Evolutionary conservation across 2,329 filamentous ascomycete species (phyloP).

Genomic region (Alternaria dauci): DNA sequence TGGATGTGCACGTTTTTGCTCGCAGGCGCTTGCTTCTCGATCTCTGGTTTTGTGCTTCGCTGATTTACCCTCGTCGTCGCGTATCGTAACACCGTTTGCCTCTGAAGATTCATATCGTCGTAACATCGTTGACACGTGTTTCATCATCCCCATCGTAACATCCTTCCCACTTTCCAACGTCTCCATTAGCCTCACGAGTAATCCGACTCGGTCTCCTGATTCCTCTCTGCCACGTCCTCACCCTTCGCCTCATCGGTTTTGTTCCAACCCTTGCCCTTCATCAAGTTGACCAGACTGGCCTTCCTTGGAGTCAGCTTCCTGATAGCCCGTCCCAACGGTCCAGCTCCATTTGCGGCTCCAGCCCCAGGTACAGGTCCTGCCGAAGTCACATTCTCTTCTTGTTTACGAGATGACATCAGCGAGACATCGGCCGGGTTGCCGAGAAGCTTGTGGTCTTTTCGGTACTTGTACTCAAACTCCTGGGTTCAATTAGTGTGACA

Average conservation of each 20-base stretch:
- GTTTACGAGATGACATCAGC: conserved; percentile 30
- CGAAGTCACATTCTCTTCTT: conserved; percentile 23
- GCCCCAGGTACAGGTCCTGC: conserved; percentile 11
- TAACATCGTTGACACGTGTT: neutral
- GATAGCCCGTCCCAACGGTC: conserved; percentile 42
- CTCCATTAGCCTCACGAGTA: neutral
- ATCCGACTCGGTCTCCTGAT: conserved; percentile 16
- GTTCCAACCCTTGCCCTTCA: conserved; percentile 46
- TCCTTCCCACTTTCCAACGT: no score
- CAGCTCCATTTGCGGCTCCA: conserved; percentile 24
- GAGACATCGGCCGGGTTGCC: conserved; percentile 26
- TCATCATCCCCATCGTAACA: conserved; percentile 1
- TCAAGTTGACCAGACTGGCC: conserved; percentile 44
- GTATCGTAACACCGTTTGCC: neutral
- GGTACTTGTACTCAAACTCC: conserved; percentile 48
- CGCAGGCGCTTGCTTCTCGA: neutral
- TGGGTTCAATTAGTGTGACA: conserved; percentile 14
- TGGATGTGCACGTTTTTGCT: conserved; percentile 7
- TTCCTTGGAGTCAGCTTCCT: conserved; percentile 48
- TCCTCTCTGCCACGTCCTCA: conserved; percentile 1
- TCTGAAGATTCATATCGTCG: neutral
- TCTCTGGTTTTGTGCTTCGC: neutral
- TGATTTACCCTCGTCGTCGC: neutral
- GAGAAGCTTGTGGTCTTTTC: conserved; percentile 41
- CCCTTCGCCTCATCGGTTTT: conserved; percentile 27